Evolutionary conservation across 345 rosid genomes (phyloP), one percentile per base, ranked within the genome.

Genomic region (Atalantia buxifolia): DNA sequence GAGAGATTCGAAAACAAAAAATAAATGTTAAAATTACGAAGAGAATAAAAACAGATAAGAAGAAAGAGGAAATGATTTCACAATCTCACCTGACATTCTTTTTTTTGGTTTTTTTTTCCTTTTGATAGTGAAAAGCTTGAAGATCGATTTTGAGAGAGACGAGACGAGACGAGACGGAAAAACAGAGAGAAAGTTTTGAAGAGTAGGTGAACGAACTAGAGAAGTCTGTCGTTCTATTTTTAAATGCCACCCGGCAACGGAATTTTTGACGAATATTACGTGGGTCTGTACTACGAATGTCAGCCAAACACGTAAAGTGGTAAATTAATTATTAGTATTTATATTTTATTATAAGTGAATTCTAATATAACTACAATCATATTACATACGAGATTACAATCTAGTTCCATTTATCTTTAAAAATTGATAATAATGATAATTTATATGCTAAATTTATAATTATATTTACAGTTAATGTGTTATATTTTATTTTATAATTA

Each of bases 61-160:
- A 24, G 56, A 38, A 25, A 8, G 30, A 60, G 66, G 25, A 38
- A 60, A 60, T 25, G 19, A 42, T 21, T 33, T 57, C 7, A 7
- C 36, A 61, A 16, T 25, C 25, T 74, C 36, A 61, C 77, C 77
- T 38, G 57, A 60, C 77, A 74, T 73, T 73, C 60, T 60, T 57
- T 27, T 12, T 16, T 35, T 36, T 36, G 5, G 5, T 36, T 35
- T 9, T 19, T 1, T 45, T 14, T 69, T 7, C 4, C 5, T 45
- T 45, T 13, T 45, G 18, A 3, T 45, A 2, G 50, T 45, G 50
- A 45, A 45, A 12, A 45, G 3, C 7, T 18, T 18, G 55, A 33
- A 73, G 56, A 73, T 38, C 50, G 67, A 38, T 18, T 18, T 0
- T 19, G 16, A 13, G 65, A 25, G 56, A 38, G 66, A 21, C 1